These are phyloP conservation scores for Metschnikowia vanudenii DNA, from an alignment of 805 yeast genomes.

Conservation along the genomic window DNA sequence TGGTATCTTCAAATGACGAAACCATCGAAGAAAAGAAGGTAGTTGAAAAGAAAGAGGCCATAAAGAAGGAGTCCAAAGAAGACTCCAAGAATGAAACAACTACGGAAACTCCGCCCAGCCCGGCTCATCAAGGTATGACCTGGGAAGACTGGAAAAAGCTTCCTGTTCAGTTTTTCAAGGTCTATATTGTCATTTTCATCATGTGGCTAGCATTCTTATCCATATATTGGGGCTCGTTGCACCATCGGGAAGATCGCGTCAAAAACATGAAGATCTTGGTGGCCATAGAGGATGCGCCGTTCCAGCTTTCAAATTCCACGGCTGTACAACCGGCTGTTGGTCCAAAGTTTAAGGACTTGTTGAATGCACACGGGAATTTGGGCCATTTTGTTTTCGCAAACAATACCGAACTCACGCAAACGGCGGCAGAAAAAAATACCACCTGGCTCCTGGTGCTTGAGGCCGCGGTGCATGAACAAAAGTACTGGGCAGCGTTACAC, in stretches of 20 bases:
- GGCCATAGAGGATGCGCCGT: conserved; percentile 31
- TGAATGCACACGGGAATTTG: conserved; percentile 12
- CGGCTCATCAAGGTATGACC: conserved; percentile 8
- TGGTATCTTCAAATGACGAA: background rate
- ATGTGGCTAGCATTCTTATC: conserved; percentile 33
- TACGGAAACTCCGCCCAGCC: background rate
- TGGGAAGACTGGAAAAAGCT: conserved; percentile 15
- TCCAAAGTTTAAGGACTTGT: conserved; percentile 20
- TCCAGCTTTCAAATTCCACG: conserved; percentile 22
- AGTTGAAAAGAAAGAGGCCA: no score
- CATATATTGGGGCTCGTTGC: conserved; percentile 43
- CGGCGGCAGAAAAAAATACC: conserved; percentile 21
- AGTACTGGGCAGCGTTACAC: conserved; percentile 32
- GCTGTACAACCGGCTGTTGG: conserved; percentile 20
- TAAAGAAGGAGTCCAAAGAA: no score
- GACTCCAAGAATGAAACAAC: no score
- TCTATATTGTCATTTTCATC: conserved; percentile 22
- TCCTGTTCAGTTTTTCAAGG: conserved; percentile 16
- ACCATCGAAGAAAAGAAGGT: background rate
- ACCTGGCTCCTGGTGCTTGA: conserved; percentile 21
- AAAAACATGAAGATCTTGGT: conserved; percentile 37
- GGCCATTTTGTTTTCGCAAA: conserved; percentile 24
- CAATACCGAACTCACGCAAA: conserved; percentile 12
- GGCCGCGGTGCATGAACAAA: conserved; percentile 26
- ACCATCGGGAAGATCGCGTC: conserved; percentile 29